Evolutionary conservation across 129 eudicot genomes (phyloP), one percentile per base, ranked within the genome.

Genomic region (Flaveria robusta): DNA sequence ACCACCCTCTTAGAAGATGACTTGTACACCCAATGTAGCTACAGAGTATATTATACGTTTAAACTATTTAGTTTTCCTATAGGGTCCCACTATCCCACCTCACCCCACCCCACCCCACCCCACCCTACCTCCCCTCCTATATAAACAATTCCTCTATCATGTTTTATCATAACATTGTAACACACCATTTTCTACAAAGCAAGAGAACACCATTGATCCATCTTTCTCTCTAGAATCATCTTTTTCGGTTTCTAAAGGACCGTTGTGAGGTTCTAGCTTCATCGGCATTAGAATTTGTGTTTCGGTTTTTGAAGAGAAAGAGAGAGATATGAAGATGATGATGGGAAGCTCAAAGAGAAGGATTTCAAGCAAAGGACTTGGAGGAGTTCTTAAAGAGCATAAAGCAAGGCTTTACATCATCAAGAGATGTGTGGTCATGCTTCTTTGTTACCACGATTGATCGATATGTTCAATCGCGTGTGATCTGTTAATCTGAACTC

Each of bases 331-430:
- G 88, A 84, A 82, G 84, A 83, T 88, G 85, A 86, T 83, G 82
- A 85, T 83, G 84, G 86, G 96, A 80, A 83, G 88, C 69, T 82
- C 82, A 26, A 92, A 92, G 83, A 86, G 97, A 77, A 94, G 89
- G 81, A 81, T 91, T 55, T 81, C 95, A 51, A 91, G 89, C 90
- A 87, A 88, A 81, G 93, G 98, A 31, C 81, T 93, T 73, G 95
- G 97, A 76, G 91, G 96, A 63, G 86, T 94, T 13, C 89, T 94
- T 20, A 87, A 88, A 75, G 93, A 94, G 43, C 98, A 94, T 75
- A 88, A 89, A 81, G 97, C 97, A 22, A 88, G 88, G 85, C 96
- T 94, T 70, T 94, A 94, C 83, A 94, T 94, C 50, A 94, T 94
- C 47, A 83, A 86, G 68, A 78, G 98, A 84, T 94, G 98, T 81